Evolutionary conservation across 306 rosid species (phyloP).

Genomic region (Betula pendula): DNA sequence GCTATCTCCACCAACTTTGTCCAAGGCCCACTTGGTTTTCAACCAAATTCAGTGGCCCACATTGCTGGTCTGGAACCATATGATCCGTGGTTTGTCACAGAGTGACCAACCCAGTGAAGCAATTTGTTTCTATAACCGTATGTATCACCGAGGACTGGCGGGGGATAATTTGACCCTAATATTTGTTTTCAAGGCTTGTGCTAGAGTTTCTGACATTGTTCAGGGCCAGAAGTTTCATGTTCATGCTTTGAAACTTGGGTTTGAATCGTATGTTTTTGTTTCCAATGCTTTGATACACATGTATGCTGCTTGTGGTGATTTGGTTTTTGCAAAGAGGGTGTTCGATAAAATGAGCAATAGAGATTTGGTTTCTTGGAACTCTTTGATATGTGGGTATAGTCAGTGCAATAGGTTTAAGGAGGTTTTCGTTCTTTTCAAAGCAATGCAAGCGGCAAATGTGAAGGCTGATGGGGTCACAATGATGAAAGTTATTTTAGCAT

Average conservation of each 20-base stretch:
- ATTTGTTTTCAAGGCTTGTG: constrained; percentile 72
- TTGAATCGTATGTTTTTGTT: constrained; percentile 52
- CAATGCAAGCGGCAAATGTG: constrained; percentile 43
- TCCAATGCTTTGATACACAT: constrained; percentile 61
- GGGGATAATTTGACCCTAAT: constrained; percentile 60
- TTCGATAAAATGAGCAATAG: constrained; percentile 70
- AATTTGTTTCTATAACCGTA: constrained; percentile 45
- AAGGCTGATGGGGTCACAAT: constrained; percentile 72
- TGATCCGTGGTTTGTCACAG: constrained; percentile 69
- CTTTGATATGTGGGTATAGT: constrained; percentile 71
- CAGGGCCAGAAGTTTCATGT: constrained; percentile 41
- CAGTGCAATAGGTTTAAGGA: constrained; percentile 53
- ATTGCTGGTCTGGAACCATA: constrained; percentile 55
- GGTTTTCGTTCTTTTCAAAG: constrained; percentile 60
- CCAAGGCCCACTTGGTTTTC: constrained; percentile 51
- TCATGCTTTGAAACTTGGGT: constrained; percentile 64
- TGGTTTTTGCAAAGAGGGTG: constrained; percentile 50
- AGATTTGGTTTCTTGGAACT: constrained; percentile 92
- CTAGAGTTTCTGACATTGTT: constrained; percentile 45
- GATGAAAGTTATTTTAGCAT: constrained; percentile 71
- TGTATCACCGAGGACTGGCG: constrained; percentile 44
- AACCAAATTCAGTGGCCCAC: constrained; percentile 60
- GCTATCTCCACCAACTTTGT: constrained; percentile 38
- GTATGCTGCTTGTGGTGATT: constrained; percentile 45
- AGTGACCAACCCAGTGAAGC: constrained; percentile 57